phyloP scores from a whole-genome alignment of 345 rosid genomes.

The Schrenkiella parvula region DNA sequence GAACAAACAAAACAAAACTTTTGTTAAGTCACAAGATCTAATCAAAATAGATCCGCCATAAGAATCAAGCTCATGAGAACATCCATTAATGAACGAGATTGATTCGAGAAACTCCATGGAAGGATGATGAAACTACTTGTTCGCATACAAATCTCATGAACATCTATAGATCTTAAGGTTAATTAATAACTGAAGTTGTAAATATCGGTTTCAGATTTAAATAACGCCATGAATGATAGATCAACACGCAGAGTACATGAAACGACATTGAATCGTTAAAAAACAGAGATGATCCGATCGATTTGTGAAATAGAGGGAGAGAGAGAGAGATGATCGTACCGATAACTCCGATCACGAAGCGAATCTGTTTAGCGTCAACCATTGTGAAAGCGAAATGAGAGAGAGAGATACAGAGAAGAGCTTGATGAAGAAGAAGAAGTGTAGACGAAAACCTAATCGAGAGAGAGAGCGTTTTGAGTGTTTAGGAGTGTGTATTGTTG shows the following conservation, averaged over 20 bases:
- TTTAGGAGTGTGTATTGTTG: not conserved
- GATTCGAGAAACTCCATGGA: too few species aligned
- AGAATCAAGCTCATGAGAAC: too few species aligned
- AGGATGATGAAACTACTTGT: too few species aligned
- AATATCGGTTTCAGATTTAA: too few species aligned
- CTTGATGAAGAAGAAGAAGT: not conserved
- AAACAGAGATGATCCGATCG: not conserved
- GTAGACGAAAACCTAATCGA: conserved; percentile 23
- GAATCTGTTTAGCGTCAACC: conserved; percentile 20
- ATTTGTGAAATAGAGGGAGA: not conserved
- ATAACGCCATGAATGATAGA: too few species aligned
- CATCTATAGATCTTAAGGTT: too few species aligned
- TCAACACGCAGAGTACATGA: too few species aligned
- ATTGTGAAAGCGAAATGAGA: conserved; percentile 5
- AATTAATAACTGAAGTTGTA: too few species aligned
- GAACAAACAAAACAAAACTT: not conserved
- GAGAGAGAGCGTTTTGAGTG: conserved; percentile 1
- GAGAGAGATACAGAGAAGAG: not conserved
- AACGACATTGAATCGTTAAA: not conserved
- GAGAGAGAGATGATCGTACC: conserved; percentile 13
- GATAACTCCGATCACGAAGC: conserved; percentile 25
- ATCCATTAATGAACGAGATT: too few species aligned
- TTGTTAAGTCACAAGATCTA: not conserved
- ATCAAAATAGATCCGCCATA: not conserved
- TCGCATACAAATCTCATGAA: too few species aligned